Conservation (phyloP, 495 filamentous ascomycete genomes). For the Neurospora sp. region DNA sequence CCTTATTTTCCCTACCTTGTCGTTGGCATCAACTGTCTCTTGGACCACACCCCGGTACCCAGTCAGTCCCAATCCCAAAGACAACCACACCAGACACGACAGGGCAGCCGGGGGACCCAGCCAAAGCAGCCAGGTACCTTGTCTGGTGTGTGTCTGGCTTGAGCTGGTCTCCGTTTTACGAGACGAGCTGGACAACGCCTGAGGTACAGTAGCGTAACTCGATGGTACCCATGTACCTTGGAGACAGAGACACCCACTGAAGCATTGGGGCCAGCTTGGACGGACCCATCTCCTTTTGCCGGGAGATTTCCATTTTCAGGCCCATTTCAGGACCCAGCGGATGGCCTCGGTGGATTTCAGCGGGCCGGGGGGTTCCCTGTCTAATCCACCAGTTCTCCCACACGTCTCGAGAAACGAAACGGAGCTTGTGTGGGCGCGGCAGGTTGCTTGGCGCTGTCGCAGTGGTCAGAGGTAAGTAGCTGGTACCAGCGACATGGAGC, state of each 20-base stretch:
- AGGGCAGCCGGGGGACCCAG: background rate
- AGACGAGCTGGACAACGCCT: background rate
- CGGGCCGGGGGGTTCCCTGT: conserved; percentile 10
- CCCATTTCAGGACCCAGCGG: conserved; percentile 8
- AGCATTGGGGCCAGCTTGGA: background rate
- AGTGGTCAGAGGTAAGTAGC: background rate
- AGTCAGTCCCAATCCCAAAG: background rate
- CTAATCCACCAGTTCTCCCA: conserved; percentile 2
- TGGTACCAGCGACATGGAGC: background rate
- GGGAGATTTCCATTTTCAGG: conserved; percentile 15
- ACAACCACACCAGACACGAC: background rate
- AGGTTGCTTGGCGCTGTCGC: background rate
- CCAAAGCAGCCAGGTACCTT: background rate
- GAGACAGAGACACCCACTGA: background rate
- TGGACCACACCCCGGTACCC: conserved; percentile 13
- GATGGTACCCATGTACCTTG: background rate
- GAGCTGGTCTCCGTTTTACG: background rate
- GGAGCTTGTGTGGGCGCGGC: conserved; percentile 1
- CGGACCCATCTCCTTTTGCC: background rate
- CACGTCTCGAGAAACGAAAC: conserved; percentile 2
- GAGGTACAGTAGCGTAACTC: background rate
- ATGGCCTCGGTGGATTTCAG: conserved; percentile 17
- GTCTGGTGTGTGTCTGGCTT: background rate
- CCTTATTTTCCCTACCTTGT: conserved; percentile 18
- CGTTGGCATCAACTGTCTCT: conserved; percentile 15